Evolutionary conservation across 202 grass and related monocot genomes (phyloP), one percentile per base, ranked within the genome.

Genomic region (Dendrocalamus latiflorus): DNA sequence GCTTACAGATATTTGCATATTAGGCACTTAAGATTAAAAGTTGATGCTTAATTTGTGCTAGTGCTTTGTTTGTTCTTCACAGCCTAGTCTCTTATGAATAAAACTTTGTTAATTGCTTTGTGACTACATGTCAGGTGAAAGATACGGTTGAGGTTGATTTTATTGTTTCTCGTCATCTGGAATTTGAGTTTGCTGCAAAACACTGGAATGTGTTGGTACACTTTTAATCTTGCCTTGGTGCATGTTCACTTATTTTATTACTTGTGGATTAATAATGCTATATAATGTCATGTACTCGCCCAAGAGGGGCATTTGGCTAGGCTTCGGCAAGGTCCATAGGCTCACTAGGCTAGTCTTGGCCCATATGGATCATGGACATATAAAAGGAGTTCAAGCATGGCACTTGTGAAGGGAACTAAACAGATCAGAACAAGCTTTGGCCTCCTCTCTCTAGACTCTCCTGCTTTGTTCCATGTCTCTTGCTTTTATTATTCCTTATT

Each of bases 101-200:
- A 28, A 67, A 34, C 0, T 6, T 25, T 25, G n/a, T n/a, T n/a
- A n/a, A 66, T 10, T 77, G 17, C 34, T 89, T 57, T 77, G 24
- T 60, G 59, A 49, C 56, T 86, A 71, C 80, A 64, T 79, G 47
- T 63, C 70, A 98, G 95, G 95, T 98, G 24, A 98, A 91, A 85
- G 95, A 98, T 81, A 98, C 92, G 8, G 74, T 95, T 88, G 82
- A 90, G 81, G 92, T 95, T 81, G 95, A 98, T 93, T 89, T 85
- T 25, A 98, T 93, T 59, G 85, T 98, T 83, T n/a, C n/a, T 91
- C 95, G 95, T 30, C 92, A 93, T 91, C 80, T 98, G 84, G 85
- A 88, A 77, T 80, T 62, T 81, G 95, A 98, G 62, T 85, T 98
- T 71, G 86, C 85, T 89, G 86, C 86, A 37, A 83, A 90, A 75